Evolutionary conservation across 2,329 filamentous ascomycete species (phyloP).

Genomic region (Epichloe scottii): DNA sequence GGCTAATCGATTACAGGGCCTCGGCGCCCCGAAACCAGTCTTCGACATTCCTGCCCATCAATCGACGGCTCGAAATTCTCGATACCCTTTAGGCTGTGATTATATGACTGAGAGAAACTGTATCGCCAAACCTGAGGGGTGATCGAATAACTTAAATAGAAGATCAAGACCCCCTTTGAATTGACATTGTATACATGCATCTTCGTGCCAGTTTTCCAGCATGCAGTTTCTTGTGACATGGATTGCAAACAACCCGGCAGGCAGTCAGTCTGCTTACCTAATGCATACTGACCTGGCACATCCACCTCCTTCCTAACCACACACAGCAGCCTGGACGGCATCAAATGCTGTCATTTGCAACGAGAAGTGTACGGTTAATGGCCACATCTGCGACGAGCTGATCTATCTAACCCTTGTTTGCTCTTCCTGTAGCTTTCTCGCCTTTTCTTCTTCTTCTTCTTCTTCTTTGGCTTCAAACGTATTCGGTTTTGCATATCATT

Average conservation of each 20-base stretch:
- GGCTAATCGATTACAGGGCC: conserved; percentile 4
- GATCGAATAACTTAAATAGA: too few relatives aligned
- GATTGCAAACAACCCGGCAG: background rate
- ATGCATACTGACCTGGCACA: conserved; percentile 9
- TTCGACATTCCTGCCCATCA: background rate
- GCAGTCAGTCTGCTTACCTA: conserved; percentile 12
- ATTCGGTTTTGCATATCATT: background rate
- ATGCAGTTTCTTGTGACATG: too few relatives aligned
- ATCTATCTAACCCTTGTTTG: conserved; percentile 1
- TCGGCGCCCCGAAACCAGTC: background rate
- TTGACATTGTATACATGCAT: too few relatives aligned
- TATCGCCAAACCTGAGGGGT: too few relatives aligned
- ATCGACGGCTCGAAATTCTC: background rate
- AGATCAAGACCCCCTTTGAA: too few relatives aligned
- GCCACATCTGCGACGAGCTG: conserved; percentile 2
- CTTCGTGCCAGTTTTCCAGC: too few relatives aligned
- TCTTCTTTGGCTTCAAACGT: background rate
- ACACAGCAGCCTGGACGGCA: conserved; percentile 11
- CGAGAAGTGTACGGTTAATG: conserved; percentile 8
- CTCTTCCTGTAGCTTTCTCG: background rate
- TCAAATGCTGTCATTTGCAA: conserved; percentile 20
- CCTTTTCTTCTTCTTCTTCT: background rate
- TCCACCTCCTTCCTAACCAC: conserved; percentile 18
- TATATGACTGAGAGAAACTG: too few relatives aligned
- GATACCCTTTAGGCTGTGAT: too few relatives aligned